Percentiles rank a stretch among this genome's conserved stretches.
phyloP scores from a whole-genome alignment of 1,139 yeast genomes.

The Magnusiomyces sp. region DNA sequence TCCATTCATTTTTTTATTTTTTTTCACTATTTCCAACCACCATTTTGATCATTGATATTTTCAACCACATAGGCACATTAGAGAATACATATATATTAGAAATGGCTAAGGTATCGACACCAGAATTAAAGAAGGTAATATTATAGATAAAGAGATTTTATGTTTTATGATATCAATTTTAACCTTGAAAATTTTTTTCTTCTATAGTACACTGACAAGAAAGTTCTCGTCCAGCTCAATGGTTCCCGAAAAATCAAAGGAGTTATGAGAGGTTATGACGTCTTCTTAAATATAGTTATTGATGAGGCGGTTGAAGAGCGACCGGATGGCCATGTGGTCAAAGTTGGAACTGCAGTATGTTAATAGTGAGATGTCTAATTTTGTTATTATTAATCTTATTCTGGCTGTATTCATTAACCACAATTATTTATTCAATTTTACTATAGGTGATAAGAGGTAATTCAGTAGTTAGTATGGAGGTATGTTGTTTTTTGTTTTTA shows the following conservation, averaged over 20 bases:
- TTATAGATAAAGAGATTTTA: neutral
- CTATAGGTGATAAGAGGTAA: conserved; percentile 35
- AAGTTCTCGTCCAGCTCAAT: conserved; percentile 59
- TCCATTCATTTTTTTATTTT: no score
- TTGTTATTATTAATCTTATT: no score
- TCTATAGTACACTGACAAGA: conserved; percentile 64
- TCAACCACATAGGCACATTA: no score
- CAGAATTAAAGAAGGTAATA: conserved; percentile 48
- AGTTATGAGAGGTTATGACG: conserved; percentile 69
- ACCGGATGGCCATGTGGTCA: conserved; percentile 41
- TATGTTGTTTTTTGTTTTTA: conserved; percentile 1
- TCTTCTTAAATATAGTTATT: conserved; percentile 63
- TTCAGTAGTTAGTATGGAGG: conserved; percentile 37
- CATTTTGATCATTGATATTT: no score
- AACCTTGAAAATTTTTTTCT: conserved; percentile 13
- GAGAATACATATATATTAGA: neutral
- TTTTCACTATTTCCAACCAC: no score
- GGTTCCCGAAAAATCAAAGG: conserved; percentile 71
- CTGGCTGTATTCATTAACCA: no score
- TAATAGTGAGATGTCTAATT: neutral
- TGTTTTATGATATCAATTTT: neutral
- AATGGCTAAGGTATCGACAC: conserved; percentile 42
- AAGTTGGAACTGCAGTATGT: conserved; percentile 41
- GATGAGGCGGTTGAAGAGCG: conserved; percentile 65
- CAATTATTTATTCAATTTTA: neutral